A percentile compares a stretch with the other conserved stretches of the same genome.
These are phyloP conservation scores for Colletotrichum sansevieriae DNA, from an alignment of 2,329 filamentous ascomycete genomes.

Conservation along the genomic window DNA sequence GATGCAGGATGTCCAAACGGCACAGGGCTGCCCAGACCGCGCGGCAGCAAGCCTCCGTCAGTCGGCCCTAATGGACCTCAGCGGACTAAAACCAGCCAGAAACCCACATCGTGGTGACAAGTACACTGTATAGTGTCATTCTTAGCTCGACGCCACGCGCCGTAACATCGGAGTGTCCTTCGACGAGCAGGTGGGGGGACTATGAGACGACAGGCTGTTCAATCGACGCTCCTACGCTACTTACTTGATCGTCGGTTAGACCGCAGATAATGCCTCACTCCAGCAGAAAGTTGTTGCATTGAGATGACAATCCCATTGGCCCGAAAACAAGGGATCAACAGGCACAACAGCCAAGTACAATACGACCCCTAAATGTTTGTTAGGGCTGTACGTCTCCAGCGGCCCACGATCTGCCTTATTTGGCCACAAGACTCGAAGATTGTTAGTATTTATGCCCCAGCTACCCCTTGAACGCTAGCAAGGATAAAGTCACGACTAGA, in stretches of 20 bases:
- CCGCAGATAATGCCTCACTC: not conserved
- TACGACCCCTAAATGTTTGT: too few species aligned
- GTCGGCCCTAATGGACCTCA: conserved; percentile 6
- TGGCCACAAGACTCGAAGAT: too few species aligned
- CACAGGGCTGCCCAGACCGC: conserved; percentile 5
- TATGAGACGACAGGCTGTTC: conserved; percentile 25
- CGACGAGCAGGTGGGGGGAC: not conserved
- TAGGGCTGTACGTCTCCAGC: too few species aligned
- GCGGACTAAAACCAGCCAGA: conserved; percentile 7
- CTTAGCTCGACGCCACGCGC: conserved; percentile 25
- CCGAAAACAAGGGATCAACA: conserved; percentile 22
- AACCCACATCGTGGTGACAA: conserved; percentile 20
- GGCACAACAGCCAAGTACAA: not conserved
- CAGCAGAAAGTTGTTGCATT: not conserved
- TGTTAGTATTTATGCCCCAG: too few species aligned
- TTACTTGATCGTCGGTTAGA: not conserved
- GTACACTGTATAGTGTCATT: not conserved
- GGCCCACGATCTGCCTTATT: too few species aligned
- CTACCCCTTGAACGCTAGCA: too few species aligned
- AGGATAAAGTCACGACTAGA: too few species aligned
- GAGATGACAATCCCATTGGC: conserved; percentile 1
- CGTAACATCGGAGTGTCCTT: conserved; percentile 12
- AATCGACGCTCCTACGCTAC: not conserved
- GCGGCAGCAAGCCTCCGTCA: conserved; percentile 2
- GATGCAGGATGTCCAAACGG: not conserved